These are phyloP conservation scores for Corymbia calophylla DNA, from an alignment of 441 rosid genomes.

Conservation along the genomic window DNA sequence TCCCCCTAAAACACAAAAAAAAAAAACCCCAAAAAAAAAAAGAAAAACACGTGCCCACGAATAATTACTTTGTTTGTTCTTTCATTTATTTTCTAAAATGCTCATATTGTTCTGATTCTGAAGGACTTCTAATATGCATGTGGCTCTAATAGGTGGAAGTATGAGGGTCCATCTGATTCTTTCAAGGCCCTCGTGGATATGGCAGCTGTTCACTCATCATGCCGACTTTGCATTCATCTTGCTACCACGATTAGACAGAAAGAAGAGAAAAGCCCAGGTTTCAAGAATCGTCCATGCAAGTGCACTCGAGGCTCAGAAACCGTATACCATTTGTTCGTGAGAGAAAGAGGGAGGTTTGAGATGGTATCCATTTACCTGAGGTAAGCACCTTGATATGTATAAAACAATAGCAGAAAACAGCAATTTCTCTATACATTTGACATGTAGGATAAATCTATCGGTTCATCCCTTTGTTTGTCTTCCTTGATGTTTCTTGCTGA, in stretches of 20 bases:
- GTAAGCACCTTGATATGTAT: slow-evolving; percentile 18
- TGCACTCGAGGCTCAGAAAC: slow-evolving; percentile 60
- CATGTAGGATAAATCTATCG: not conserved
- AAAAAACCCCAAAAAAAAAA: too few species aligned
- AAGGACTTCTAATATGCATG: not conserved
- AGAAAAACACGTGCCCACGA: too few species aligned
- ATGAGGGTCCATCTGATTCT: slow-evolving; percentile 77
- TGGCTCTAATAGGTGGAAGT: slow-evolving; percentile 64
- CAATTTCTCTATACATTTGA: not conserved
- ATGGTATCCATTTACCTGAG: slow-evolving; percentile 76
- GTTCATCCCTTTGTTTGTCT: not conserved
- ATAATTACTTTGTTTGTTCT: not conserved
- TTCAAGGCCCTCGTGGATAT: slow-evolving; percentile 93
- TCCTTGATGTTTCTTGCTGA: not conserved
- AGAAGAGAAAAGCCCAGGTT: slow-evolving; percentile 53
- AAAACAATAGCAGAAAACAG: not conserved
- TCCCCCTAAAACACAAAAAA: not conserved
- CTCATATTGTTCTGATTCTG: not conserved
- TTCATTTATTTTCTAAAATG: not conserved
- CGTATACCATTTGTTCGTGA: slow-evolving; percentile 56
- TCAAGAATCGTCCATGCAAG: slow-evolving; percentile 72
- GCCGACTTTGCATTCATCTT: slow-evolving; percentile 86
- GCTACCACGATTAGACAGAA: slow-evolving; percentile 60
- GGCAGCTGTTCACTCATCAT: slow-evolving; percentile 92
- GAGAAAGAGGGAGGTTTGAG: slow-evolving; percentile 81